Percentiles rank a stretch among this genome's conserved stretches.
Conservation (phyloP, 345 rosid genomes). For the Rhizophora apiculata region DNA sequence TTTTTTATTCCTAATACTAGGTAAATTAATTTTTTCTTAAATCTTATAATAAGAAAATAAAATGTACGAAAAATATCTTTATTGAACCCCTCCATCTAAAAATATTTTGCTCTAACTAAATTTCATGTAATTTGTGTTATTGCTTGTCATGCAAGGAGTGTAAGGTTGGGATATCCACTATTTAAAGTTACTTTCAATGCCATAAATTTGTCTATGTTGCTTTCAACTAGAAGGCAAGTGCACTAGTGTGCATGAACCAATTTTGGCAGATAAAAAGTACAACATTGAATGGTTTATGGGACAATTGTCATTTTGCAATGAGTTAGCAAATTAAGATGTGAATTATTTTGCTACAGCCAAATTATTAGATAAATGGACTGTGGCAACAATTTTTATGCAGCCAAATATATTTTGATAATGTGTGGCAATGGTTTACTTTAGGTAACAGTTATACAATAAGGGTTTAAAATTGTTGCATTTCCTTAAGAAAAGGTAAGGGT, state of each 20-base stretch:
- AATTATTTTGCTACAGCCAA: neutral
- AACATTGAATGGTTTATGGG: neutral
- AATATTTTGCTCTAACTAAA: neutral
- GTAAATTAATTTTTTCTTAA: too few species aligned
- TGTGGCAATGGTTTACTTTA: too few species aligned
- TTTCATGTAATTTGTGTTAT: neutral
- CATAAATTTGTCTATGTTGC: neutral
- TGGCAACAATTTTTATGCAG: too few species aligned
- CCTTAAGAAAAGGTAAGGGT: too few species aligned
- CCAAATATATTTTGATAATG: too few species aligned
- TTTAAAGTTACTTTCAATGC: constrained; percentile 1
- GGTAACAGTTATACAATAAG: too few species aligned
- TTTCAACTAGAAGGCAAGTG: constrained; percentile 1
- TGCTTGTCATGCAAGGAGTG: neutral
- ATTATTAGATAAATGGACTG: too few species aligned
- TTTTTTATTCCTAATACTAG: too few species aligned
- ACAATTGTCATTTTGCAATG: neutral
- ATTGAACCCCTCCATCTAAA: too few species aligned
- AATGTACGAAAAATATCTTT: too few species aligned
- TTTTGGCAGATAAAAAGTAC: neutral
- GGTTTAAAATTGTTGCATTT: too few species aligned
- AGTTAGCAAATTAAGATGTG: neutral
- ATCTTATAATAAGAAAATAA: too few species aligned
- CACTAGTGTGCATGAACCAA: neutral
- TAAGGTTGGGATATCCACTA: neutral